Conservation (phyloP, 1,284 basidiomycete genomes). For the Trametes hirsuta region DNA sequence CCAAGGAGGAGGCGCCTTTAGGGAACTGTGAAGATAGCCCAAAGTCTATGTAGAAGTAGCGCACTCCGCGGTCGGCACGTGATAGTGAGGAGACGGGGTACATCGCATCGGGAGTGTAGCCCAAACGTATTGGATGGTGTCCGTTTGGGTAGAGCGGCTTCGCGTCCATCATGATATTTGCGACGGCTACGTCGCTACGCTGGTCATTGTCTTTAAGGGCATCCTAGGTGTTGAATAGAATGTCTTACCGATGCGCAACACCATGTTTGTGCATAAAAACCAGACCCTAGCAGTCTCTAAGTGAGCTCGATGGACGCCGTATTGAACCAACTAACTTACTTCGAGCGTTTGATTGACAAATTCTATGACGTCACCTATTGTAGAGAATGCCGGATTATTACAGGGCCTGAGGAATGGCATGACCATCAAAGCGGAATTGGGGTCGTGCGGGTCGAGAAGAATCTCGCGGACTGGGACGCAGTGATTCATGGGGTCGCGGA, state of each 20-base stretch:
- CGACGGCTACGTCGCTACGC: constrained; percentile 29
- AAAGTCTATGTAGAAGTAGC: constrained; percentile 37
- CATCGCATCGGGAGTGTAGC: constrained; percentile 14
- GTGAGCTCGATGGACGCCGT: neutral
- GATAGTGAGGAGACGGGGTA: constrained; percentile 1
- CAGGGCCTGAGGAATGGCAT: constrained; percentile 31
- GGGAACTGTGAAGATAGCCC: constrained; percentile 26
- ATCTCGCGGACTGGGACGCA: constrained; percentile 24
- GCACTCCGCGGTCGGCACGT: constrained; percentile 15
- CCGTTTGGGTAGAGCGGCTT: constrained; percentile 28
- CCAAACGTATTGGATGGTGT: constrained; percentile 27
- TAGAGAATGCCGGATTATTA: constrained; percentile 25
- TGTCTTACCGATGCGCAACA: constrained; percentile 32
- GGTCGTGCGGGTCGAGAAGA: constrained; percentile 21
- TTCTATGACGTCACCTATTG: constrained; percentile 32
- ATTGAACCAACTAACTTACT: constrained; percentile 13
- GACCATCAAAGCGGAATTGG: constrained; percentile 20
- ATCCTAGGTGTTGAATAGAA: neutral
- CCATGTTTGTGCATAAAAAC: constrained; percentile 30
- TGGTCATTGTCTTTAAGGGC: neutral
- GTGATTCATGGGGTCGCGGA: constrained; percentile 14
- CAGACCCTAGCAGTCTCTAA: constrained; percentile 23
- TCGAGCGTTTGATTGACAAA: constrained; percentile 32
- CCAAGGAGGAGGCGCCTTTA: constrained; percentile 7
- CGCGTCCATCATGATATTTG: constrained; percentile 38